A percentile compares a stretch with the other conserved stretches of the same genome.
Conservation (phyloP, 805 yeast species). For the Maudiozyma saulgeensis region DNA sequence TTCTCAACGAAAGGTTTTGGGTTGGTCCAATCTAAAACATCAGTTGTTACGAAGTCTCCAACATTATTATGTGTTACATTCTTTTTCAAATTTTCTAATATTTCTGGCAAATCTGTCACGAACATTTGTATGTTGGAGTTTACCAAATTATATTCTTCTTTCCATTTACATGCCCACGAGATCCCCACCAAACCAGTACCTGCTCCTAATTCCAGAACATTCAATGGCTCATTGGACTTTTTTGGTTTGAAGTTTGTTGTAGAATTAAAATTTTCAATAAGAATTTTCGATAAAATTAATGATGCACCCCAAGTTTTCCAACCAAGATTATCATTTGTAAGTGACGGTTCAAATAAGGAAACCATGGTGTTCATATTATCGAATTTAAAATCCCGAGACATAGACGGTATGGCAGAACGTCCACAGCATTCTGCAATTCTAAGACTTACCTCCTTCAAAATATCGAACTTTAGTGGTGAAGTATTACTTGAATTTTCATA, state of each 20-base stretch:
- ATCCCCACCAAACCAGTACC: slow-evolving; percentile 93
- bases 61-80: slow-evolving; percentile 50
- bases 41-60: slow-evolving; percentile 28
- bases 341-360: slow-evolving; percentile 64
- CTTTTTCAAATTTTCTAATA: slow-evolving; percentile 52
- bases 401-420: slow-evolving; percentile 68
- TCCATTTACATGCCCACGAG: slow-evolving; percentile 35
- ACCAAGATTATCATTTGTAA: slow-evolving; percentile 82
- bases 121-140: slow-evolving; percentile 34
- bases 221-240: slow-evolving; percentile 9
- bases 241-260: not conserved
- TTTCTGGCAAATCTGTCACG: slow-evolving; percentile 74
- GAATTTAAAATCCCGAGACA: slow-evolving; percentile 49
- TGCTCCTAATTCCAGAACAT: slow-evolving; percentile 73
- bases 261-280: slow-evolving; percentile 28
- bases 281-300: slow-evolving; percentile 48
- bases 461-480: slow-evolving; percentile 4
- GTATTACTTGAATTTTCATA: not conserved
- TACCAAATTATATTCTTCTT: slow-evolving; percentile 28
- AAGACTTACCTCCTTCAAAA: slow-evolving; percentile 49
- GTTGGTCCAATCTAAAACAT: slow-evolving; percentile 69
- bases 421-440: slow-evolving; percentile 78
- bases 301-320: slow-evolving; percentile 96
- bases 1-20: slow-evolving; percentile 36
- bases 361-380: slow-evolving; percentile 27